Percentiles rank a stretch among this genome's conserved stretches.
Evolutionary conservation across 495 filamentous ascomycete genomes (phyloP).

Genomic region (Chaetomidium leptoderma): DNA sequence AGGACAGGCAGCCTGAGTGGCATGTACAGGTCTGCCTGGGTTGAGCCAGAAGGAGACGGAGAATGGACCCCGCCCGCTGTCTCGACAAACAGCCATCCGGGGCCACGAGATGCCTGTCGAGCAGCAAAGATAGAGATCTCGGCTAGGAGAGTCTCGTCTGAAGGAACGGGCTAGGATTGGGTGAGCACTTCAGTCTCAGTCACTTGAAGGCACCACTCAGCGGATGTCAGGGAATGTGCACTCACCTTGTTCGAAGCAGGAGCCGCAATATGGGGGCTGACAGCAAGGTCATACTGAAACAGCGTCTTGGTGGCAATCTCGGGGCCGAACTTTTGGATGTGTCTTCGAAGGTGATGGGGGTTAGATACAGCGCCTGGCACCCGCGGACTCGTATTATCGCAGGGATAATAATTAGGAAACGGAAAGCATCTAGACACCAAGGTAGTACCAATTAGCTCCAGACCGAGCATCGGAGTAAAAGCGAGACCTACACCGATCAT

Average conservation of each 20-base stretch:
- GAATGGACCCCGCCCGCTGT: constrained; percentile 76
- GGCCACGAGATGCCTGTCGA: constrained; percentile 40
- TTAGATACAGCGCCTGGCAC: neutral
- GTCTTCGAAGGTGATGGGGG: constrained; percentile 34
- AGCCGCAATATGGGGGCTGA: constrained; percentile 72
- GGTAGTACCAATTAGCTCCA: neutral
- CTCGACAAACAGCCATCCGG: constrained; percentile 57
- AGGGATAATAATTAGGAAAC: neutral
- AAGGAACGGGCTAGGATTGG: constrained; percentile 33
- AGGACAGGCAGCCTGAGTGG: constrained; percentile 67
- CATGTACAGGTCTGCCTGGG: constrained; percentile 69
- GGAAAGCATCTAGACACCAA: neutral
- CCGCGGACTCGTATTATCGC: neutral
- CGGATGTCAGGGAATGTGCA: neutral
- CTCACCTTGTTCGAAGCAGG: constrained; percentile 33
- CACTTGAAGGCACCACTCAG: no score
- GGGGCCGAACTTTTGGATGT: constrained; percentile 53
- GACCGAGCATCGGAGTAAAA: neutral
- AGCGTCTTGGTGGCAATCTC: constrained; percentile 50
- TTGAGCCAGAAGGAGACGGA: constrained; percentile 65
- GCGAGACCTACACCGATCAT: constrained; percentile 52
- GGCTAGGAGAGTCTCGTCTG: constrained; percentile 47
- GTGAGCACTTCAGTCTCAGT: neutral
- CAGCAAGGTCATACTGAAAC: constrained; percentile 63
- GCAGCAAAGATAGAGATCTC: constrained; percentile 43